These are phyloP conservation scores for Penicillium hordei DNA, from an alignment of 2,329 filamentous ascomycete species.

Conservation along the genomic window DNA sequence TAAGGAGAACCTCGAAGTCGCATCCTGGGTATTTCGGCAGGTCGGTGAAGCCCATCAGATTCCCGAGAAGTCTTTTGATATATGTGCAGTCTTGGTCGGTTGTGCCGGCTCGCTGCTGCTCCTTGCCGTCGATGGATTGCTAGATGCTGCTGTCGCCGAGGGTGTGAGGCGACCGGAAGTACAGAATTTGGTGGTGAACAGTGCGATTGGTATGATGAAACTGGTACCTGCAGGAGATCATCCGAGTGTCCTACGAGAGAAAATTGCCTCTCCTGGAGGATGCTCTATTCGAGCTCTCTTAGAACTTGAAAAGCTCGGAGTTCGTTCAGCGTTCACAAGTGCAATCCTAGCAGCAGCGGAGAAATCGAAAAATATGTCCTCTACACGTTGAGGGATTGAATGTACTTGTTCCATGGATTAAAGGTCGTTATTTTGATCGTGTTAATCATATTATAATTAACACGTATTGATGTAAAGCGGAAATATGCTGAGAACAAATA, in stretches of 20 bases:
- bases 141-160: constrained; percentile 55
- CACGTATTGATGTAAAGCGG: too few relatives aligned
- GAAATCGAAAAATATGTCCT: background rate
- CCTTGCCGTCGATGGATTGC: constrained; percentile 51
- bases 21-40: constrained; percentile 32
- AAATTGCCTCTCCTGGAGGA: constrained; percentile 20
- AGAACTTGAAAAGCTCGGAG: constrained; percentile 14
- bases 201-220: constrained; percentile 17
- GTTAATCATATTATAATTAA: too few relatives aligned
- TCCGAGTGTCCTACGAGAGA: constrained; percentile 15
- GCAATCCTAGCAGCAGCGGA: constrained; percentile 14
- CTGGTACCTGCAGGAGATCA: constrained; percentile 15
- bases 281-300: constrained; percentile 17
- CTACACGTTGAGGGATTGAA: too few relatives aligned
- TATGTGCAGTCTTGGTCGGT: constrained; percentile 13
- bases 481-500: too few relatives aligned
- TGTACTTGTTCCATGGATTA: too few relatives aligned
- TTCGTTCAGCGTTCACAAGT: constrained; percentile 15
- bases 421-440: too few relatives aligned
- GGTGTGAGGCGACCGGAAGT: constrained; percentile 36
- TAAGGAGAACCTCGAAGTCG: background rate
- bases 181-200: constrained; percentile 12
- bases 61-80: constrained; percentile 12
- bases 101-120: constrained; percentile 14
- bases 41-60: constrained; percentile 11